Percentiles rank a stretch among this genome's conserved stretches.
phyloP scores from a whole-genome alignment of 2,329 filamentous ascomycete species.

The Botrytis squamosa region DNA sequence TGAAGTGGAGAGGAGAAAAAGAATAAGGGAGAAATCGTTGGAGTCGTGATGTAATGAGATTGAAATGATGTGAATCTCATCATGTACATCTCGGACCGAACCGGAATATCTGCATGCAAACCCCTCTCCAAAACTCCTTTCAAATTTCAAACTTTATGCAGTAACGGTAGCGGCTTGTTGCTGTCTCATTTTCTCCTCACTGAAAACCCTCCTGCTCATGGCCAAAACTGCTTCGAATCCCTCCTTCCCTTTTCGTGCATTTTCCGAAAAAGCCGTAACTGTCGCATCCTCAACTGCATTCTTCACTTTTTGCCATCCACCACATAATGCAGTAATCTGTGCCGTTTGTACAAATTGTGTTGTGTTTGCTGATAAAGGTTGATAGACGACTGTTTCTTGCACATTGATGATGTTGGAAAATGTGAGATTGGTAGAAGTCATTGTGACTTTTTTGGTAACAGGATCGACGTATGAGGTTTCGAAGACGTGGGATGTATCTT shows the following conservation, averaged over 20 bases:
- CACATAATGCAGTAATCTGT: conserved; percentile 88
- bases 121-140: not conserved
- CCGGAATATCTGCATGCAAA: not conserved
- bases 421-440: conserved; percentile 94
- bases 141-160: not conserved
- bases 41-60: not conserved
- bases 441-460: conserved; percentile 78
- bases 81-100: not conserved
- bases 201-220: conserved; percentile 89
- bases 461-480: conserved; percentile 96
- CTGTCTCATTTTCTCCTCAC: conserved; percentile 74
- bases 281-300: conserved; percentile 93
- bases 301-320: conserved; percentile 96
- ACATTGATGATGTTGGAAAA: conserved; percentile 88
- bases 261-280: conserved; percentile 86
- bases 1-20: not conserved
- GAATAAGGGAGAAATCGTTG: not conserved
- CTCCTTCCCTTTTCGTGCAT: conserved; percentile 84
- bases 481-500: conserved; percentile 83
- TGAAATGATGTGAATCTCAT: not conserved
- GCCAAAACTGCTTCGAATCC: conserved; percentile 93
- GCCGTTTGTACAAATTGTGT: conserved; percentile 89
- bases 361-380: conserved; percentile 55
- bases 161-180: conserved; percentile 29
- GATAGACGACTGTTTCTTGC: conserved; percentile 88